Evolutionary conservation across 108 stramenopile genomes (phyloP), one percentile per base, ranked within the genome.

Genomic region (Nannochloropsis gaditana): DNA sequence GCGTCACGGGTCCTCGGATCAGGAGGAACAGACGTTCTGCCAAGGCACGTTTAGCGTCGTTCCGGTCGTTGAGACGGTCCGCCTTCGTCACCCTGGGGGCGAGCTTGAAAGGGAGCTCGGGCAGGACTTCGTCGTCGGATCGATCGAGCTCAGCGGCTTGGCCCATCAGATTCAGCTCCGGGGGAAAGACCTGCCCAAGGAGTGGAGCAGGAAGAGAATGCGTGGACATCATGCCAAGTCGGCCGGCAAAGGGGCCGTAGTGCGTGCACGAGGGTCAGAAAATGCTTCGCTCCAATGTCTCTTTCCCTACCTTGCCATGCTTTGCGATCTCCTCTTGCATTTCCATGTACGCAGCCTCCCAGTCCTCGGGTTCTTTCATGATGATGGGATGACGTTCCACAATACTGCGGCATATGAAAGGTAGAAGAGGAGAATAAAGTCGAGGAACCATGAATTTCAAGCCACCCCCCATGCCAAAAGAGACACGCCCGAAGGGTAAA

Each of bases 301-400:
- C 31, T 73, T 73, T 73, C 59, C 4, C n/a, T 73, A 73, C 59
- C 59, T 73, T 73, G 59, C 59, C 59, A n/a, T 73, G 59, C 59
- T n/a, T 73, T 6, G 6, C 6, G 8, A 73, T 73, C 59, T 73
- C 59, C 59, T 73, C 59, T 6, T 73, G 59, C 59, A 73, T 73
- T 6, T 73, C 59, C 59, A 73, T 73, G 59, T 73, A 73, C 19
- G 59, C 59, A 15, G 59, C 59, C n/a, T 73, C 59, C 59, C 59
- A 73, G 59, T 15, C 59, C 59, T 73, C 59, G 59, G 59, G 59
- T 6, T 73, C 59, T 2, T 73, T 73, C 59, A 73, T 73, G 0
- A 73, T 73, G n/a, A 73, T 73, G 59, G 59, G 59, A n/a, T n/a
- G 59, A 8, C 59, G 59, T n/a, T 73, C 59, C 59, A 73, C 59